Base-by-base conservation (phyloP, 2,329 filamentous ascomycete genomes). In the Epichloe aotearoae region DNA sequence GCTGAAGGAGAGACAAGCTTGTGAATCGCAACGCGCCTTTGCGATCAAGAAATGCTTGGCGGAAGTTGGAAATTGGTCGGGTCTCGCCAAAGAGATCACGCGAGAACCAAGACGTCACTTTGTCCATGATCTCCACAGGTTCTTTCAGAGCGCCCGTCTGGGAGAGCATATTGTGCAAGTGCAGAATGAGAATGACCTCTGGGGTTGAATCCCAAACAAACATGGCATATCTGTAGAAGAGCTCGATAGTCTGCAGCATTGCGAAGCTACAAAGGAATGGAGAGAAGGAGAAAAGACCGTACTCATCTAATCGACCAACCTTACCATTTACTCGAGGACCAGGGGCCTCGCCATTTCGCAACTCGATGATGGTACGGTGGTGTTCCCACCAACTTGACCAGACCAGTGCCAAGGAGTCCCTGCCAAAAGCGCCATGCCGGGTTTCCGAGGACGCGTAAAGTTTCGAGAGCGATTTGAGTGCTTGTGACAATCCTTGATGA, bases 161-260 rank as follows among this genome's bases (percentile, higher is more conserved):
- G 0, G 72, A 63, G 2, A 75, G 64, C 66, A 74, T 71, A 57
- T 74, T 73, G 60, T 76, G 67, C 5, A 76, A 58, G 53, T 76
- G 73, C 1, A 75, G 51, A 4, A 70, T 43, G 20, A 68, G 53
- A 0, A 67, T 57, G 1, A 68, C 61, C 42, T 75, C 72, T 0
- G 62, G 63, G 0, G 70, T 57, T 3, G 44, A 50, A 10, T 74
- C 71, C 66, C 67, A 72, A 0, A 75, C 7, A 0, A 53, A 3
- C 53, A 73, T 60, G 30, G 58, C 56, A 8, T 59, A 46, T 2
- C 55, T 53, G 52, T 71, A 73, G 0, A 63, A 55, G 17, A 71
- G 47, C 34, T 72, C 66, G 0, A 77, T 62, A 1, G 59, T 69
- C 54, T 76, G 72, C 46, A 64, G 58, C 6, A 76, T 61, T 0